Conservation (phyloP, 257 asterid genomes). For the Solanum lycopersicoides region DNA sequence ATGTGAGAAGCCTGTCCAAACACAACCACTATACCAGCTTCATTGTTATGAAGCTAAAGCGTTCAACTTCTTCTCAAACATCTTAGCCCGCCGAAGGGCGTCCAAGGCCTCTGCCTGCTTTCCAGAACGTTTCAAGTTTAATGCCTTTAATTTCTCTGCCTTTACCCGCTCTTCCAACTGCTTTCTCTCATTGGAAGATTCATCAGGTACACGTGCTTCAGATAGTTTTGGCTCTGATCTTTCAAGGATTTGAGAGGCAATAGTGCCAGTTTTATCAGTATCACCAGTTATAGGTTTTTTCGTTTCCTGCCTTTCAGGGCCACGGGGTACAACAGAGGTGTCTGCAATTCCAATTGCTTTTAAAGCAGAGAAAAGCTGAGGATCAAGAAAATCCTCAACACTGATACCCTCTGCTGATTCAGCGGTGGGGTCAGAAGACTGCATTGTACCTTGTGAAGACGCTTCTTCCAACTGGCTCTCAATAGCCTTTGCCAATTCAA, state of each 20-base stretch:
- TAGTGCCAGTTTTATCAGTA: slow-evolving; percentile 2
- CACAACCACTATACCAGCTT: background rate
- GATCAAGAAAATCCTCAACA: slow-evolving; percentile 84
- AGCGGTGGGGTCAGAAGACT: slow-evolving; percentile 6
- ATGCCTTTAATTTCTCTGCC: slow-evolving; percentile 73
- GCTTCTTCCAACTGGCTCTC: slow-evolving; percentile 63
- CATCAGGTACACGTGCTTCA: slow-evolving; percentile 3
- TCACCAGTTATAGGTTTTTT: background rate
- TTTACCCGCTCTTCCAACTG: slow-evolving; percentile 52
- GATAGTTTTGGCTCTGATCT: slow-evolving; percentile 19
- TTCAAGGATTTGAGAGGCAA: slow-evolving; percentile 19
- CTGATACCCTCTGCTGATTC: slow-evolving; percentile 34
- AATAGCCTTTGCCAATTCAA: slow-evolving; percentile 65
- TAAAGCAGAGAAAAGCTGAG: slow-evolving; percentile 78
- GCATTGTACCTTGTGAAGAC: slow-evolving; percentile 20
- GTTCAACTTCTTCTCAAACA: slow-evolving; percentile 70
- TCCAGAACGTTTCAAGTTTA: slow-evolving; percentile 75
- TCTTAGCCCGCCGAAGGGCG: slow-evolving; percentile 65
- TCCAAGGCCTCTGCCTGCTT: slow-evolving; percentile 85
- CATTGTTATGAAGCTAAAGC: slow-evolving; percentile 28
- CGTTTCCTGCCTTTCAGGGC: slow-evolving; percentile 17
- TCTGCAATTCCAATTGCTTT: slow-evolving; percentile 61
- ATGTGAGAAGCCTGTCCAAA: background rate
- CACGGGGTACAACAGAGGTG: slow-evolving; percentile 10
- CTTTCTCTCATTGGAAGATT: slow-evolving; percentile 32